Evolutionary conservation across 176 grass and related monocot genomes (phyloP).

Genomic region (Eragrostis curvula): DNA sequence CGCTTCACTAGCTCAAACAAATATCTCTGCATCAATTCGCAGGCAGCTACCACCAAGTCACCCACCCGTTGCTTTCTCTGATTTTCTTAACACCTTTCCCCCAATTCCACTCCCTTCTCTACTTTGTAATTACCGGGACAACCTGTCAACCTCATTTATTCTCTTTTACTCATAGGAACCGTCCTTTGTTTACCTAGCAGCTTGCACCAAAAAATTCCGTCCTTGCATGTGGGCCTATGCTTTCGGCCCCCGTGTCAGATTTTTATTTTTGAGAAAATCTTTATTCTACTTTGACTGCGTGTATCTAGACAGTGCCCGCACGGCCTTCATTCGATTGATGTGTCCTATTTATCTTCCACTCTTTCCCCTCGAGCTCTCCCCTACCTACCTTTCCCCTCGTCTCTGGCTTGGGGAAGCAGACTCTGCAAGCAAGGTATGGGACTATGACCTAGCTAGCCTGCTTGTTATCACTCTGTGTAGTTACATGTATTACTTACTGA

Average conservation of each 20-base stretch:
- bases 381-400: slow-evolving; percentile 21
- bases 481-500: neutral
- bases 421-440: slow-evolving; percentile 31
- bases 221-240: neutral
- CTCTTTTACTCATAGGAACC: neutral
- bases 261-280: neutral
- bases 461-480: neutral
- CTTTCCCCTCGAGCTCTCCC: slow-evolving; percentile 30
- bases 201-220: neutral
- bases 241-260: slow-evolving; percentile 8
- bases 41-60: neutral
- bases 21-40: neutral
- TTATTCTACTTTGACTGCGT: neutral
- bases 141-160: neutral
- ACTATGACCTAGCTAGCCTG: neutral
- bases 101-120: neutral
- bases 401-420: slow-evolving; percentile 1
- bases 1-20: neutral
- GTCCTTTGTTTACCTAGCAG: neutral
- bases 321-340: slow-evolving; percentile 7
- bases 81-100: slow-evolving; percentile 18
- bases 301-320: slow-evolving; percentile 3
- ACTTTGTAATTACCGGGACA: neutral
- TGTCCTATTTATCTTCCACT: slow-evolving; percentile 39
- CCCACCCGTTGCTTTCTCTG: slow-evolving; percentile 4